phyloP scores from a whole-genome alignment of 768 basidiomycete genomes.

The Ramaria sp. region DNA sequence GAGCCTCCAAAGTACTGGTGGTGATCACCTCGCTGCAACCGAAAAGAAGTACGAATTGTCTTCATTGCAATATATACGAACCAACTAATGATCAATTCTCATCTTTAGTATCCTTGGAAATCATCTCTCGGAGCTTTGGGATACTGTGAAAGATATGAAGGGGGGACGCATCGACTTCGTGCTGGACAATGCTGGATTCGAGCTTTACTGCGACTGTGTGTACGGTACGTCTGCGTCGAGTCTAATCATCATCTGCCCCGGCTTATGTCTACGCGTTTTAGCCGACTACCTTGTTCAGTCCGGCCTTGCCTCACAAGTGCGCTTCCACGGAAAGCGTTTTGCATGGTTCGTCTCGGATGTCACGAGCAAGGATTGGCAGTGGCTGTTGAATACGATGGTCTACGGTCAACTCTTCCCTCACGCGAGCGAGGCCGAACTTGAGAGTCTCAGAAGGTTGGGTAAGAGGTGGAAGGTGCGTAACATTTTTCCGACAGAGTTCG shows the following conservation, averaged over 20 bases:
- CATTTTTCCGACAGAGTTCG: not conserved
- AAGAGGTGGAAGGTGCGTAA: constrained; percentile 66
- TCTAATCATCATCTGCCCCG: not conserved
- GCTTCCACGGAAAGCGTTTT: constrained; percentile 93
- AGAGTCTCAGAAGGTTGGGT: constrained; percentile 71
- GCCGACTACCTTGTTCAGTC: constrained; percentile 93
- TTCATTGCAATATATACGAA: constrained; percentile 56
- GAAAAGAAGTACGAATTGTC: constrained; percentile 78
- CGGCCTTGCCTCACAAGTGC: constrained; percentile 73
- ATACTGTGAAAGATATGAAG: constrained; percentile 32
- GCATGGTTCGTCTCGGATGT: constrained; percentile 95
- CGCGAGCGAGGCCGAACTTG: constrained; percentile 66
- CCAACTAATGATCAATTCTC: constrained; percentile 19
- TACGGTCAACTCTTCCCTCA: constrained; percentile 89
- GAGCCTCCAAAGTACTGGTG: constrained; percentile 86
- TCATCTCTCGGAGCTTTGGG: constrained; percentile 32
- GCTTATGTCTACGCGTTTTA: constrained; percentile 16
- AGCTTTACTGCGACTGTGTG: constrained; percentile 79
- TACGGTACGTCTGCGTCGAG: constrained; percentile 44
- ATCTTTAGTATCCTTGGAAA: constrained; percentile 56
- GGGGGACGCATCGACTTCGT: constrained; percentile 58
- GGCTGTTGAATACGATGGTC: constrained; percentile 81
- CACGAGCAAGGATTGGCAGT: constrained; percentile 89
- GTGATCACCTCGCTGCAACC: constrained; percentile 86
- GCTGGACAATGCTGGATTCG: constrained; percentile 83